Conservation (phyloP, 2,329 filamentous ascomycete species). For the Elsinoe arachidis region DNA sequence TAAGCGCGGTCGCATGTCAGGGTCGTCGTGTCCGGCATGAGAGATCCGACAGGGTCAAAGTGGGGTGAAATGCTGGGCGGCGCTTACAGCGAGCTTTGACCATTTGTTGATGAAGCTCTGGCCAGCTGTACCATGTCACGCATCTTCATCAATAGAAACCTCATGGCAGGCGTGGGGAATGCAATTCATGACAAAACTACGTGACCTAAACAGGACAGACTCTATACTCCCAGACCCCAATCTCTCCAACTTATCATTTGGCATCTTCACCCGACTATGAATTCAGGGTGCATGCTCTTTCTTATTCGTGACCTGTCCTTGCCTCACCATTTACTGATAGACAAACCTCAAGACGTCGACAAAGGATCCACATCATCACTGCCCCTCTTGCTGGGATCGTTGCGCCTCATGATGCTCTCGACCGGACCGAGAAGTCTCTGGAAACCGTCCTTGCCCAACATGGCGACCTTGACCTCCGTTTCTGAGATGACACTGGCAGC, state of each 20-base stretch:
- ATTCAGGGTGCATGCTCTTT: neutral
- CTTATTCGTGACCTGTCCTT: neutral
- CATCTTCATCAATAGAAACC: too few species aligned
- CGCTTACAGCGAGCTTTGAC: slow-evolving; percentile 9
- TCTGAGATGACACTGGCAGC: slow-evolving; percentile 79
- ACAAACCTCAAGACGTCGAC: slow-evolving; percentile 4
- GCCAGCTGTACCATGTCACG: neutral
- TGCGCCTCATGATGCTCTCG: slow-evolving; percentile 86
- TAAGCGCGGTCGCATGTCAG: neutral
- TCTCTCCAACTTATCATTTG: neutral
- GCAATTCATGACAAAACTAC: slow-evolving; percentile 10
- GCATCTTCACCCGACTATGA: neutral
- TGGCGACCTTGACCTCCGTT: slow-evolving; percentile 87
- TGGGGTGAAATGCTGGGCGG: slow-evolving; percentile 1
- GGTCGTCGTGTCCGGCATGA: neutral
- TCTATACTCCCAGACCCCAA: slow-evolving; percentile 7
- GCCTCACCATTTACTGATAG: neutral
- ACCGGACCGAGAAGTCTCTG: slow-evolving; percentile 87
- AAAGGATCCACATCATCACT: slow-evolving; percentile 18
- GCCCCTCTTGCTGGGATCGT: slow-evolving; percentile 42
- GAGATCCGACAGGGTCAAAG: neutral
- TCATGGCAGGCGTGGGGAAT: neutral
- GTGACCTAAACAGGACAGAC: slow-evolving; percentile 9
- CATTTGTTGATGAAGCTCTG: neutral
- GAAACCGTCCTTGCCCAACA: slow-evolving; percentile 87